Evolutionary conservation across 495 filamentous ascomycete species (phyloP).

Genomic region (Aspergillus conjunctus): DNA sequence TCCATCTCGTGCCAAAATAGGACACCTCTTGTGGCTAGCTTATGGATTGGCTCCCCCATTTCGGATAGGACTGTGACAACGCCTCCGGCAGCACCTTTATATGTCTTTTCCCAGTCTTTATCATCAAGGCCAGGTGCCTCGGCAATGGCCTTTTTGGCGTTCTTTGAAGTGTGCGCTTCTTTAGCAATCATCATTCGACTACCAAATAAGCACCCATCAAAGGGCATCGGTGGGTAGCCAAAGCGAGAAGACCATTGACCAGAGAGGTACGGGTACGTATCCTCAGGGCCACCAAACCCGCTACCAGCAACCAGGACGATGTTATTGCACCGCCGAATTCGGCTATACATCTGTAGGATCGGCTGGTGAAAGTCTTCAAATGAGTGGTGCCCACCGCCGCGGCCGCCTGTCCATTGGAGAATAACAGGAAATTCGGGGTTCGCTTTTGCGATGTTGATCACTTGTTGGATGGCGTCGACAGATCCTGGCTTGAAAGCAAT

Average conservation of each 20-base stretch:
- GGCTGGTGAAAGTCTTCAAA: slow-evolving; percentile 95
- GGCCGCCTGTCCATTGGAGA: slow-evolving; percentile 91
- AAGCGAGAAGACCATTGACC: slow-evolving; percentile 82
- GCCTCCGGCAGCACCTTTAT: slow-evolving; percentile 87
- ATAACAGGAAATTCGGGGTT: slow-evolving; percentile 89
- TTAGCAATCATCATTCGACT: slow-evolving; percentile 94
- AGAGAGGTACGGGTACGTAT: slow-evolving; percentile 92
- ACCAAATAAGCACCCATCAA: slow-evolving; percentile 86
- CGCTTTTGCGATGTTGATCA: slow-evolving; percentile 90
- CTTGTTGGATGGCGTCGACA: slow-evolving; percentile 81
- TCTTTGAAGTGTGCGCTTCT: slow-evolving; percentile 89
- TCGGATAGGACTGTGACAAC: slow-evolving; percentile 97
- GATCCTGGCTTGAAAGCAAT: slow-evolving; percentile 96
- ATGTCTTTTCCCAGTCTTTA: slow-evolving; percentile 92
- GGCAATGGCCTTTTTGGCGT: slow-evolving; percentile 92
- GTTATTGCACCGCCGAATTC: slow-evolving; percentile 79
- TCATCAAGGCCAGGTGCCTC: slow-evolving; percentile 89
- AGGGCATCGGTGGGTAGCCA: slow-evolving; percentile 92
- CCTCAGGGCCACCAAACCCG: slow-evolving; percentile 87
- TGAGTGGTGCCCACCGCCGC: slow-evolving; percentile 92
- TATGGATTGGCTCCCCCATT: slow-evolving; percentile 99
- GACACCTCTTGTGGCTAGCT: slow-evolving; percentile 93
- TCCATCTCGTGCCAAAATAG: slow-evolving; percentile 98
- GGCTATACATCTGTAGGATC: slow-evolving; percentile 86
- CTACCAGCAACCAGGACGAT: slow-evolving; percentile 87